Conservation (phyloP, 768 basidiomycete genomes). For the Boletus speciosus region DNA sequence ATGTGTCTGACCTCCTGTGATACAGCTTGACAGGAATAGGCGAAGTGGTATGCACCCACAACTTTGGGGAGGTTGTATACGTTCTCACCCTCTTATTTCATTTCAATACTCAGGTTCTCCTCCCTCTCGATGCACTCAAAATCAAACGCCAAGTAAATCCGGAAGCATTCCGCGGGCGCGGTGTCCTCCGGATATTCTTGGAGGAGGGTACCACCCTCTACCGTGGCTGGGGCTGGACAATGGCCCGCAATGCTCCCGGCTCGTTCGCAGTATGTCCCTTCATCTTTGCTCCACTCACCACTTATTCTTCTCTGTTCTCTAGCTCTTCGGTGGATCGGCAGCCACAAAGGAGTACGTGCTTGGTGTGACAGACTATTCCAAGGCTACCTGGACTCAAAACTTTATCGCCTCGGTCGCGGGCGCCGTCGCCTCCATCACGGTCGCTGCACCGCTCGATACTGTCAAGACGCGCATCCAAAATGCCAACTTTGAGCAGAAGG, state of each 20-base stretch:
- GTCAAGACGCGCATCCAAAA: slow-evolving; percentile 99
- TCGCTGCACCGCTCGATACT: slow-evolving; percentile 93
- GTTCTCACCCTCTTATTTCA: not conserved
- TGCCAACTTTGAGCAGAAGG: slow-evolving; percentile 90
- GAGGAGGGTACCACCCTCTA: slow-evolving; percentile 93
- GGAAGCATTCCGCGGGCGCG: slow-evolving; percentile 94
- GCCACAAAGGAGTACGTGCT: slow-evolving; percentile 92
- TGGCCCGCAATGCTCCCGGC: slow-evolving; percentile 96
- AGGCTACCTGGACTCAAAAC: slow-evolving; percentile 97
- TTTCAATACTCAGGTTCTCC: slow-evolving; percentile 61
- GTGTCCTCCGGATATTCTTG: slow-evolving; percentile 80
- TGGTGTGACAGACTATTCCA: slow-evolving; percentile 83
- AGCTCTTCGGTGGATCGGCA: slow-evolving; percentile 98
- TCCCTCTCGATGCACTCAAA: slow-evolving; percentile 95
- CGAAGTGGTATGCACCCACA: slow-evolving; percentile 72
- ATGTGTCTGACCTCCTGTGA: not conserved
- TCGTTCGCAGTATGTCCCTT: slow-evolving; percentile 77
- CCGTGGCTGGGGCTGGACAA: slow-evolving; percentile 98
- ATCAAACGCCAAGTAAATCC: slow-evolving; percentile 99
- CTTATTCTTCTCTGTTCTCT: not conserved
- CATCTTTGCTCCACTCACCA: not conserved
- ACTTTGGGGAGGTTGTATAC: not conserved
- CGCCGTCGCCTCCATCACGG: slow-evolving; percentile 91
- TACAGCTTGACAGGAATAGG: slow-evolving; percentile 74
- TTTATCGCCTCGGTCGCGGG: slow-evolving; percentile 94